Evolutionary conservation across 306 rosid species (phyloP).

Genomic region (Quercus dentata): DNA sequence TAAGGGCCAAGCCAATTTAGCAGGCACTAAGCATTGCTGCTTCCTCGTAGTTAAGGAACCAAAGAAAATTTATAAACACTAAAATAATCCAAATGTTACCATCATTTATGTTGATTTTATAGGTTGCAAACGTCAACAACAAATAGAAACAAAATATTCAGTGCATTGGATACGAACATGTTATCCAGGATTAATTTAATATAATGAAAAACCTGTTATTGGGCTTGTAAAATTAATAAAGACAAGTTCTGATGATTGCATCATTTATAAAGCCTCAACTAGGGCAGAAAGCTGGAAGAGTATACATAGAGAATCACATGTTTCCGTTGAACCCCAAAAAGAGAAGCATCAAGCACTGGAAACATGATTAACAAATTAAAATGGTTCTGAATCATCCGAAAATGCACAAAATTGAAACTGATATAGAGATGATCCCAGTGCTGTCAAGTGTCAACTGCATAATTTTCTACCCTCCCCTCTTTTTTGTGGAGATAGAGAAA

Average conservation of each 20-base stretch:
- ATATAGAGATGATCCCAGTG: background rate
- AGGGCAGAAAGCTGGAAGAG: background rate
- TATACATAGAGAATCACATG: background rate
- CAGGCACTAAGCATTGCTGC: background rate
- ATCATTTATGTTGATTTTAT: too few species aligned
- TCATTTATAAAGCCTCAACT: background rate
- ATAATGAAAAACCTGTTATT: background rate
- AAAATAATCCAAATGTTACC: background rate
- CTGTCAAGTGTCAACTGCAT: background rate
- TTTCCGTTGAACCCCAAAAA: background rate
- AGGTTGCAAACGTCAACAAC: too few species aligned
- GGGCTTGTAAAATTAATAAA: background rate
- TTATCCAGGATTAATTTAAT: background rate
- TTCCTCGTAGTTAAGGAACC: background rate
- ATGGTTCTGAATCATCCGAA: background rate
- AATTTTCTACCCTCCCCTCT: background rate
- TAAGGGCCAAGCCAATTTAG: background rate
- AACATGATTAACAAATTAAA: background rate
- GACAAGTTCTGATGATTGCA: background rate
- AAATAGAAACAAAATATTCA: background rate
- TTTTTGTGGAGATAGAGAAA: too few species aligned
- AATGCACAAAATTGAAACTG: background rate
- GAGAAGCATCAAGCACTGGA: background rate
- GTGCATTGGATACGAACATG: background rate
- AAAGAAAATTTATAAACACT: background rate